Evolutionary conservation across 2,329 filamentous ascomycete species (phyloP).

Genomic region (Cercospora janseana): DNA sequence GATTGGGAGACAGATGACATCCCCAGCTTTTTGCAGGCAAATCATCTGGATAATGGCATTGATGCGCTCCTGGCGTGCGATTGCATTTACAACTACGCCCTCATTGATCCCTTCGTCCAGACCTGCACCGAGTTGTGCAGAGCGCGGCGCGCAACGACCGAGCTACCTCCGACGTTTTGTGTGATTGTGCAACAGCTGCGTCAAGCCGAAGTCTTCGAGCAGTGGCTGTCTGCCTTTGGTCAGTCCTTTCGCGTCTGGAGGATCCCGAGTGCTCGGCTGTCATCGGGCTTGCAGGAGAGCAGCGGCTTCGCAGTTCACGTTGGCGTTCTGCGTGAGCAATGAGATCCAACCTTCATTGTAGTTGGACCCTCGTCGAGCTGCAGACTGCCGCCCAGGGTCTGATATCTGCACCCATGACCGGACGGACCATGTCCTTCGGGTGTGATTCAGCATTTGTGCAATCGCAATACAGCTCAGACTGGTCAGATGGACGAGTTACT

Average conservation of each 20-base stretch:
- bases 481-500: too few species aligned
- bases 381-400: too few species aligned
- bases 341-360: neutral
- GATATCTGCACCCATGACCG: too few species aligned
- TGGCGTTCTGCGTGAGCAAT: constrained; percentile 54
- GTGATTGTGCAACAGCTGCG: constrained; percentile 87
- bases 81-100: constrained; percentile 89
- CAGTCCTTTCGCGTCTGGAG: constrained; percentile 71
- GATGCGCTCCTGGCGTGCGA: constrained; percentile 75
- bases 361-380: too few species aligned
- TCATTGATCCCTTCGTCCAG: constrained; percentile 72
- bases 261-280: constrained; percentile 63
- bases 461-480: too few species aligned
- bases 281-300: constrained; percentile 57
- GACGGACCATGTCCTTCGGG: too few species aligned
- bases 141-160: constrained; percentile 36
- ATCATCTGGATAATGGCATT: constrained; percentile 42
- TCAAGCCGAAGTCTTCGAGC: constrained; percentile 78
- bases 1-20: constrained; percentile 75
- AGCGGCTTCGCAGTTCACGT: constrained; percentile 82
- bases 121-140: constrained; percentile 76
- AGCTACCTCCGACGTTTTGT: constrained; percentile 60
- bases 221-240: constrained; percentile 71
- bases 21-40: constrained; percentile 48
- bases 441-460: too few species aligned